Base-by-base conservation (phyloP, 495 filamentous ascomycete species). In the Trichoderma gamsii region DNA sequence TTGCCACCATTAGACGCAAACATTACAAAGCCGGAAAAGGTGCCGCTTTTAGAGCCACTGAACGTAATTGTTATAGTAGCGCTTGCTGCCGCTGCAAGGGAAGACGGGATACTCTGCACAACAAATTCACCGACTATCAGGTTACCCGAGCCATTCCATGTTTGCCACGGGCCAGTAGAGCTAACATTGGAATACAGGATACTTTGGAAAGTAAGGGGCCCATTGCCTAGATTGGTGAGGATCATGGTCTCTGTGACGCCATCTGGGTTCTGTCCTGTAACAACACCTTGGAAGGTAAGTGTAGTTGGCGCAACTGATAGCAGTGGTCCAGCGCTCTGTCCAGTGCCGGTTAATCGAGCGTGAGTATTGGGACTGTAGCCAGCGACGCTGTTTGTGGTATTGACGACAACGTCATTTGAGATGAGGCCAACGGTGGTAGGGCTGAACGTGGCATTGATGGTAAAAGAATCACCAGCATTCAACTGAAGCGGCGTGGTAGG, bases 1-100 rank as follows among this genome's bases (percentile, higher is more conserved):
- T 68, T 74, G 5, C 82, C 82, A 5, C 82, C 82, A 69, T 83
- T 70, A 8, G 80, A 79, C 11, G 70, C 71, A 6, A 80, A 70
- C 13, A 68, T 76, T n/a, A 83, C 65, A 66, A 78, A 79, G 18
- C 77, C 75, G 5, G 77, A 75, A 63, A 78, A 79, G 56, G 79
- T 79, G 38, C 79, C 82, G n/a, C 73, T 69, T 0, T 41, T 61
- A 1, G 70, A 70, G 21, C 79, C 77, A 51, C 81, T 74, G 69
- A 83, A 83, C 29, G 74, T 79, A 27, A 83, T 69, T 7, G 66
- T 72, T 41, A 81, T 73, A 27, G 77, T 72, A 9, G 74, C 69
- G 4, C 65, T 75, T 4, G 71, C 67, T 5, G 76, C 72, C 1
- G 74, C 68, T 6, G 70, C 71, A 46, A 84, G 75, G 1, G 72